Percentiles rank a stretch among this genome's conserved stretches.
Evolutionary conservation across 2,329 filamentous ascomycete genomes (phyloP).

Genomic region (Sporothrix pseudoabietina): DNA sequence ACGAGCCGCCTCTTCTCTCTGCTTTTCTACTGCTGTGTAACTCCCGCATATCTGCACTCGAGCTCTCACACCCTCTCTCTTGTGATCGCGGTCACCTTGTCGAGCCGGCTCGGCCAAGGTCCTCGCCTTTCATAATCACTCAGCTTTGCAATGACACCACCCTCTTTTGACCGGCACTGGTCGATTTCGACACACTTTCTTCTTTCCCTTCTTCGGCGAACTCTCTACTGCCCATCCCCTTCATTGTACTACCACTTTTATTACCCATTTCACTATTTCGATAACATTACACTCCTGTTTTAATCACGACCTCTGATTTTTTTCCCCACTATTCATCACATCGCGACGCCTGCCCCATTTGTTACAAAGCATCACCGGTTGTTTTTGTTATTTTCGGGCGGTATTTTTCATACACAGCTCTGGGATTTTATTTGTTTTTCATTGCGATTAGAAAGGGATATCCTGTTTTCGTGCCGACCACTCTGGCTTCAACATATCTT

Average conservation of each 20-base stretch:
- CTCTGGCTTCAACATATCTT: background rate
- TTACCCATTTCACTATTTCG: conserved; percentile 32
- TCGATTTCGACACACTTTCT: background rate
- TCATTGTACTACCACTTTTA: conserved; percentile 13
- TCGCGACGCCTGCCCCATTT: background rate
- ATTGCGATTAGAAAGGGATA: conserved; percentile 16
- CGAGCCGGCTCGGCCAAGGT: conserved; percentile 27
- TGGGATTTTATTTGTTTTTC: background rate
- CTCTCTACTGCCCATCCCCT: background rate
- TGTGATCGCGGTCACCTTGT: background rate
- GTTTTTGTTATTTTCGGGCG: background rate
- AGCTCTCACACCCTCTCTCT: background rate
- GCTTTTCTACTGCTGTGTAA: background rate
- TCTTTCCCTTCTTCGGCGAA: background rate
- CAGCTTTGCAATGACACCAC: background rate
- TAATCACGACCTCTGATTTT: conserved; percentile 35
- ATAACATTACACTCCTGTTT: conserved; percentile 35
- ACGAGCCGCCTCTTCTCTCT: background rate
- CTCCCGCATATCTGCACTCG: background rate
- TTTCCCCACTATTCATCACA: background rate
- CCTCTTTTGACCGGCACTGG: background rate
- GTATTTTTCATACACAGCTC: conserved; percentile 20
- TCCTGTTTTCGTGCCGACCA: conserved; percentile 12
- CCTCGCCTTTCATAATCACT: background rate
- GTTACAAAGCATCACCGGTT: conserved; percentile 17